Conservation (phyloP, 2,329 filamentous ascomycete species). For the Pseudodiploospora longispora region DNA sequence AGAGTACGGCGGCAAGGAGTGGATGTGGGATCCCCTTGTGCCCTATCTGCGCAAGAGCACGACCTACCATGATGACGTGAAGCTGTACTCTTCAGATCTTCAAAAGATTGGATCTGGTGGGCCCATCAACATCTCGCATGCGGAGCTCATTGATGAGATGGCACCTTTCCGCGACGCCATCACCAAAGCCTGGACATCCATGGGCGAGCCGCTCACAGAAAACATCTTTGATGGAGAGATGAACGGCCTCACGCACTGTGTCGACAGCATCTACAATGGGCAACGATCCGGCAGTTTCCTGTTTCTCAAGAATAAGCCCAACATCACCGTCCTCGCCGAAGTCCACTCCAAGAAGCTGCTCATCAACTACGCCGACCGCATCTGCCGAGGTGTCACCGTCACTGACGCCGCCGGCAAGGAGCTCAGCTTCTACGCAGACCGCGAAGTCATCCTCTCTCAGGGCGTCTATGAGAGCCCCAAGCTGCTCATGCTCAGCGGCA, state of each 20-base stretch:
- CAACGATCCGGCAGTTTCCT: constrained; percentile 42
- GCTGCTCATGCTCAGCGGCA: constrained; percentile 56
- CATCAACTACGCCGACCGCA: constrained; percentile 34
- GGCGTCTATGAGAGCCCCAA: constrained; percentile 58
- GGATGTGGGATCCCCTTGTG: constrained; percentile 46
- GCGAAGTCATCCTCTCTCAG: constrained; percentile 39
- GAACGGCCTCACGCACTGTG: constrained; percentile 43
- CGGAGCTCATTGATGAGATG: constrained; percentile 45
- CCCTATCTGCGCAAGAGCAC: constrained; percentile 48
- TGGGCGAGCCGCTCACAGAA: constrained; percentile 41
- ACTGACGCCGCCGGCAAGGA: constrained; percentile 32
- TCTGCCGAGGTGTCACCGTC: constrained; percentile 34
- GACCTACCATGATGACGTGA: constrained; percentile 48
- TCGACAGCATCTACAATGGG: constrained; percentile 51
- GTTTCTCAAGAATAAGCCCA: constrained; percentile 44
- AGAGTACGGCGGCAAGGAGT: constrained; percentile 63
- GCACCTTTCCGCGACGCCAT: constrained; percentile 41
- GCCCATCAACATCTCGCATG: constrained; percentile 45
- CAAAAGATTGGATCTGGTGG: constrained; percentile 43
- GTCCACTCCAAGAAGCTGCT: constrained; percentile 45
- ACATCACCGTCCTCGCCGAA: constrained; percentile 42
- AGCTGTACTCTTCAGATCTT: constrained; percentile 35
- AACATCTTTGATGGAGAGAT: constrained; percentile 50
- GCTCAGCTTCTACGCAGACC: constrained; percentile 36
- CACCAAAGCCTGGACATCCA: constrained; percentile 44